Evolutionary conservation across 2,329 filamentous ascomycete genomes (phyloP).

Genomic region (Lasiodiplodia sp.): DNA sequence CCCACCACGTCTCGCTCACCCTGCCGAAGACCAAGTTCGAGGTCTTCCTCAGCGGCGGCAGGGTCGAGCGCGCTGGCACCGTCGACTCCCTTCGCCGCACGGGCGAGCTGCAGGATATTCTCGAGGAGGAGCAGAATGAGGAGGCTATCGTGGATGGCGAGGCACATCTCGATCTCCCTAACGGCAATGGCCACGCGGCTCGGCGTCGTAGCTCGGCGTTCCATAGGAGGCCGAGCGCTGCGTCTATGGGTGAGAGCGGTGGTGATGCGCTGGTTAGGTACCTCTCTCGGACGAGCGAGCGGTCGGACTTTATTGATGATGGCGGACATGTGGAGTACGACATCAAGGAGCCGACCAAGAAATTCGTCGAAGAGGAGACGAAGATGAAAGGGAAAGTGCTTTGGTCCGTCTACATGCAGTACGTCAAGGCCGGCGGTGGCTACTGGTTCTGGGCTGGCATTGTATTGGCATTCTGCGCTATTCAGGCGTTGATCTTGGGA

Average conservation of each 20-base stretch:
- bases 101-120: conserved; percentile 52
- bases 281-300: conserved; percentile 25
- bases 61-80: conserved; percentile 68
- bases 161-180: conserved; percentile 31
- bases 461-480: conserved; percentile 61
- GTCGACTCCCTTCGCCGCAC: conserved; percentile 63
- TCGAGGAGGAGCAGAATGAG: conserved; percentile 56
- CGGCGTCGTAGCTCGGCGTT: conserved; percentile 26
- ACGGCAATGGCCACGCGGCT: conserved; percentile 51
- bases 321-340: conserved; percentile 44
- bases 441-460: conserved; percentile 64
- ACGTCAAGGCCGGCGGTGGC: conserved; percentile 72
- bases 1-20: conserved; percentile 78
- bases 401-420: conserved; percentile 70
- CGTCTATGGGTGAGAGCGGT: conserved; percentile 12
- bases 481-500: conserved; percentile 63
- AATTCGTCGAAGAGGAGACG: conserved; percentile 80
- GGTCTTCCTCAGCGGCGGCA: conserved; percentile 75
- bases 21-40: conserved; percentile 75
- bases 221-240: conserved; percentile 1
- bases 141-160: conserved; percentile 46
- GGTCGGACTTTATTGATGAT: conserved; percentile 30
- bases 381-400: conserved; percentile 75
- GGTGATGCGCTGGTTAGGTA: background rate
- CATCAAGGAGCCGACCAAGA: conserved; percentile 57